phyloP scores from a whole-genome alignment of 1,284 basidiomycete species.

The Schizopora paradoxa region DNA sequence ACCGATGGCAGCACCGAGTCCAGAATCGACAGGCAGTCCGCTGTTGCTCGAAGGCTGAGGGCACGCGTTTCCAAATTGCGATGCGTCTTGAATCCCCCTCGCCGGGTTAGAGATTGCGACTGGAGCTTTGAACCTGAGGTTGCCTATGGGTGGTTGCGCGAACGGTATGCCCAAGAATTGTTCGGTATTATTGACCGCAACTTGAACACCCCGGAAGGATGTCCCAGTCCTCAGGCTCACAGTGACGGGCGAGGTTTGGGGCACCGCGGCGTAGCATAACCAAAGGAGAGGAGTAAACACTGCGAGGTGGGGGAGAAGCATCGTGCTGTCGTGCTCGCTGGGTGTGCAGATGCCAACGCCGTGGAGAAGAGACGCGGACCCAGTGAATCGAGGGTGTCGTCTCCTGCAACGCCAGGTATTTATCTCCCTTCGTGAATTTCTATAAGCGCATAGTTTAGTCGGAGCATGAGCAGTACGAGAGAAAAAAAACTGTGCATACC shows the following conservation, averaged over 20 bases:
- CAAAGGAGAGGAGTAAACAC: too few species aligned
- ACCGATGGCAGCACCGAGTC: constrained; percentile 41
- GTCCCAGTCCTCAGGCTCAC: constrained; percentile 38
- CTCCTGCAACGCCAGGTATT: too few species aligned
- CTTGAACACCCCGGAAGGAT: constrained; percentile 42
- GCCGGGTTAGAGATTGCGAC: constrained; percentile 38
- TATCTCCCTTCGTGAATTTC: too few species aligned
- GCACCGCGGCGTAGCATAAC: too few species aligned
- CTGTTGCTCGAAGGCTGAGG: constrained; percentile 39
- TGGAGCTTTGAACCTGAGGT: constrained; percentile 55
- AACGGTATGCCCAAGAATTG: constrained; percentile 63
- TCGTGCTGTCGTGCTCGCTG: too few species aligned
- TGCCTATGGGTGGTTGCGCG: constrained; percentile 51
- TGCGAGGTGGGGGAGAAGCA: not conserved
- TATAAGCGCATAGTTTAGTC: too few species aligned
- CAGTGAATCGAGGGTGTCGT: too few species aligned
- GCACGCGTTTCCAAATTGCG: constrained; percentile 51
- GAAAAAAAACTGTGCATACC: too few species aligned
- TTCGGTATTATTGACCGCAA: constrained; percentile 39
- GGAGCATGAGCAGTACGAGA: too few species aligned
- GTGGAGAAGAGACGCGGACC: too few species aligned
- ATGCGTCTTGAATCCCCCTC: constrained; percentile 36
- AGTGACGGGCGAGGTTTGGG: constrained; percentile 24
- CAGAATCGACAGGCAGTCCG: too few species aligned
- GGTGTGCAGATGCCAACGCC: too few species aligned